Base-by-base conservation (phyloP, 2,329 filamentous ascomycete species). In the Juglanconis juglandina region DNA sequence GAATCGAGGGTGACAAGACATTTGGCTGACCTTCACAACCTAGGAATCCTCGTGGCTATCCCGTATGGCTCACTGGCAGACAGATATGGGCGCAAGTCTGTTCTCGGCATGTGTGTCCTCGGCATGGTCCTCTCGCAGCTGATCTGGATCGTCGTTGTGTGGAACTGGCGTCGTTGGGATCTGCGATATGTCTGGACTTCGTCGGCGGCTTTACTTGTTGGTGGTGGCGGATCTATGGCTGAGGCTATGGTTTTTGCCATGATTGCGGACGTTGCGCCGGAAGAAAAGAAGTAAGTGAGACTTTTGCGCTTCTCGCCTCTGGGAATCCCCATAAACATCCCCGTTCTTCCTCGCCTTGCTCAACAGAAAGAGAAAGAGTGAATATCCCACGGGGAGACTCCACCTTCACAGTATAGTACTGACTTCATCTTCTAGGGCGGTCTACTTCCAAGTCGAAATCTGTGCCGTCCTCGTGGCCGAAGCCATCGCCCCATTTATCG, bases 161-260 rank as follows among this genome's bases (percentile, higher is more conserved):
- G 46, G 41, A 50, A 56, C 6, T 41, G 50, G 47, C 5, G 32
- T 3, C 24, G 33, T 24, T 59, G 53, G 56, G 49, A 50, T 41
- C 7, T 62, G 24, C 39, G 42, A 14, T 42, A 30, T 2, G 35
- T 53, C 32, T 62, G 60, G 60, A 17, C 33, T 3, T 59, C 60
- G 7, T 53, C 48, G 2, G 8, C 53, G 7, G 35, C 48, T 14
- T 24, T 48, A 3, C 42, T 59, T 6, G 11, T 62, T 7, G 60
- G 56, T 32, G 60, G 60, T 5, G 56, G 60, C 4, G 56, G 56
- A 10, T 56, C 56, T 3, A 42, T 62, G 3, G 56, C 48, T 1
- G 48, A 62, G 42, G 53, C 60, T 9, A 59, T 62, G 33, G 52
- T 59, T 5, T 62, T 56, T 53, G 52, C 56, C 10, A 62, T 59